Evolutionary conservation across 805 yeast genomes (phyloP).

Genomic region (Ogataea wickerhamii): DNA sequence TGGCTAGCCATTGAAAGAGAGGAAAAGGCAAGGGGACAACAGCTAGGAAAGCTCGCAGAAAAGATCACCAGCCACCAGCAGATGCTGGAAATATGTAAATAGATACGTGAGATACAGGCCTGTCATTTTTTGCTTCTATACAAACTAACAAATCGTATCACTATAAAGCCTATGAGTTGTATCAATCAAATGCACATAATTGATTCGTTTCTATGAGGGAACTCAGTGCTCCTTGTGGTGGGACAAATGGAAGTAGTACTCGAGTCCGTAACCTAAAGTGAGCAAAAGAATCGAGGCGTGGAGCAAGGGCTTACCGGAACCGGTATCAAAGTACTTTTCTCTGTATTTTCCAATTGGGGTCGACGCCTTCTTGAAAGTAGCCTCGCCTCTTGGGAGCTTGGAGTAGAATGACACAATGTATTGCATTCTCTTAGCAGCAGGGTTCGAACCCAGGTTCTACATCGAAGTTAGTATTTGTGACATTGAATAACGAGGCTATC

Average conservation of each 20-base stretch:
- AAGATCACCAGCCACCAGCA: slow-evolving; percentile 48
- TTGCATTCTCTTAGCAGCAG: slow-evolving; percentile 95
- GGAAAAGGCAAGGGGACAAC: slow-evolving; percentile 50
- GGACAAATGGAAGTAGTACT: slow-evolving; percentile 86
- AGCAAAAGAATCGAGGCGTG: slow-evolving; percentile 71
- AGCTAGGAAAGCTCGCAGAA: slow-evolving; percentile 49
- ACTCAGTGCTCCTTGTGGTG: slow-evolving; percentile 51
- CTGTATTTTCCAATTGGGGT: slow-evolving; percentile 74
- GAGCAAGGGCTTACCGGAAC: slow-evolving; percentile 76
- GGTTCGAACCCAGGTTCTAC: slow-evolving; percentile 91
- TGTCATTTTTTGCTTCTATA: slow-evolving; percentile 10
- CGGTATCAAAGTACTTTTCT: slow-evolving; percentile 82
- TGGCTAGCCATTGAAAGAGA: slow-evolving; percentile 58
- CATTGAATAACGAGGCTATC: too few relatives aligned
- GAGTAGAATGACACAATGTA: slow-evolving; percentile 94
- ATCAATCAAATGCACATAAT: not conserved
- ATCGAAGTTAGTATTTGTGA: slow-evolving; percentile 17
- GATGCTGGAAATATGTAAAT: slow-evolving; percentile 40
- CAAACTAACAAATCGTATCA: slow-evolving; percentile 2
- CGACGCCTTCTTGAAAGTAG: slow-evolving; percentile 67
- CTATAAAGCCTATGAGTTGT: slow-evolving; percentile 6
- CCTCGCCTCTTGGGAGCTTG: slow-evolving; percentile 91
- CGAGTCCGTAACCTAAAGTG: slow-evolving; percentile 81
- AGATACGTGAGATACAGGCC: slow-evolving; percentile 1
- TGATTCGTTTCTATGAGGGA: not conserved